A percentile compares a stretch with the other conserved stretches of the same genome.
These are phyloP conservation scores for Solanum microdontum DNA, from an alignment of 257 asterid genomes.

Conservation along the genomic window DNA sequence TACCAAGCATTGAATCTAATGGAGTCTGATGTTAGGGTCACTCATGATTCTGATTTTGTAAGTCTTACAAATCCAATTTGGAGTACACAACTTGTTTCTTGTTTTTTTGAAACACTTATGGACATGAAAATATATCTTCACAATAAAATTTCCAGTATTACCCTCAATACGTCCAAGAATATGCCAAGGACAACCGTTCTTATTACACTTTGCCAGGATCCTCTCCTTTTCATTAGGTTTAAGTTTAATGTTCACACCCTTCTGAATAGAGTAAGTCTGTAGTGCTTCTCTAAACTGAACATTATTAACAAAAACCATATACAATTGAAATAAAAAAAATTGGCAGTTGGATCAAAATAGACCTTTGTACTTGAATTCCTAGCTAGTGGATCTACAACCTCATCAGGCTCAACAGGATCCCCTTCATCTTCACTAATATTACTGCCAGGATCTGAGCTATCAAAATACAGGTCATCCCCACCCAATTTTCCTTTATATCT, in stretches of 20 bases:
- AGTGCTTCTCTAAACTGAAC: neutral
- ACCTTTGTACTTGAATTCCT: neutral
- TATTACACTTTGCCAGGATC: neutral
- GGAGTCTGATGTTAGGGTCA: neutral
- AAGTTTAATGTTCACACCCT: neutral
- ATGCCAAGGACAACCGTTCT: conserved; percentile 6
- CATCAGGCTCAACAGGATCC: neutral
- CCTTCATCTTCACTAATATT: neutral
- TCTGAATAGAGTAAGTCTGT: neutral
- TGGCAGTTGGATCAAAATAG: neutral
- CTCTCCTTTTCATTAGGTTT: neutral
- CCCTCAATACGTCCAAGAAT: conserved; percentile 1
- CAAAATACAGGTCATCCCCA: neutral
- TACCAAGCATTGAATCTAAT: neutral
- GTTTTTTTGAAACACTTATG: neutral
- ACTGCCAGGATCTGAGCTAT: neutral
- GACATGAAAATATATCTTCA: neutral
- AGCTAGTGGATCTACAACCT: neutral
- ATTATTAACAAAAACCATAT: neutral
- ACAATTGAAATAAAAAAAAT: neutral
- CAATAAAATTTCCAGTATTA: neutral
- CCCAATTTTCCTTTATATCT: neutral
- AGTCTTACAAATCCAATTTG: neutral
- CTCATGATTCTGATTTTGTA: neutral
- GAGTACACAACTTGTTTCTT: neutral